Conservation (phyloP, 306 rosid genomes). For the Dalbergia oliveri region DNA sequence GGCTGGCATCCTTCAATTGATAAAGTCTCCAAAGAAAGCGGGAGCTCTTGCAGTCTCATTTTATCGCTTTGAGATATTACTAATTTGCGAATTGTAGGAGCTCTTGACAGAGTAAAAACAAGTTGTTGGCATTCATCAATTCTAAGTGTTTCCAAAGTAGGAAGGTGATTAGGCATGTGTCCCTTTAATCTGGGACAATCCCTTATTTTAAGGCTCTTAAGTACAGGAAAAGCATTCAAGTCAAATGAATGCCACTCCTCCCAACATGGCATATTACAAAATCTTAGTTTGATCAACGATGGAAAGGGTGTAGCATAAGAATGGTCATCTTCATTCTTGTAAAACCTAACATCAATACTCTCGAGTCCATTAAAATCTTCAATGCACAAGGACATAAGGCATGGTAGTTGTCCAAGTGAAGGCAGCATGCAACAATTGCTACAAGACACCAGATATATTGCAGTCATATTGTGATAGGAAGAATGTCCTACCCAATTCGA, state of each 20-base stretch:
- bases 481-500: slow-evolving; percentile 29
- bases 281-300: not conserved
- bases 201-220: rapidly evolving
- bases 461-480: slow-evolving; percentile 12
- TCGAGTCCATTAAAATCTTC: not conserved
- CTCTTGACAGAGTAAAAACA: not conserved
- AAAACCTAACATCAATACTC: not conserved
- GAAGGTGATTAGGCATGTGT: not conserved
- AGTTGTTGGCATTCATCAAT: not conserved
- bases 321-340: not conserved
- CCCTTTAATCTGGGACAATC: not conserved
- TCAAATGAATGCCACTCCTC: slow-evolving; percentile 25
- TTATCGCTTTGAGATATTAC: too few species aligned
- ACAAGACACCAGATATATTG: rapidly evolving
- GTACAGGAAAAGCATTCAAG: slow-evolving; percentile 11
- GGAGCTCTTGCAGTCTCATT: not conserved
- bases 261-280: not conserved
- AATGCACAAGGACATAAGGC: not conserved
- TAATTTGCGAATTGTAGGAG: not conserved
- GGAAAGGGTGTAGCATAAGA: slow-evolving; percentile 3
- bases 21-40: not conserved
- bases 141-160: not conserved
- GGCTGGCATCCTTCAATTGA: not conserved
- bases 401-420: slow-evolving; percentile 25
- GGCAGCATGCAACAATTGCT: slow-evolving; percentile 14